Evolutionary conservation across 2,329 filamentous ascomycete genomes (phyloP).

Genomic region (Aspergillus floridensis): DNA sequence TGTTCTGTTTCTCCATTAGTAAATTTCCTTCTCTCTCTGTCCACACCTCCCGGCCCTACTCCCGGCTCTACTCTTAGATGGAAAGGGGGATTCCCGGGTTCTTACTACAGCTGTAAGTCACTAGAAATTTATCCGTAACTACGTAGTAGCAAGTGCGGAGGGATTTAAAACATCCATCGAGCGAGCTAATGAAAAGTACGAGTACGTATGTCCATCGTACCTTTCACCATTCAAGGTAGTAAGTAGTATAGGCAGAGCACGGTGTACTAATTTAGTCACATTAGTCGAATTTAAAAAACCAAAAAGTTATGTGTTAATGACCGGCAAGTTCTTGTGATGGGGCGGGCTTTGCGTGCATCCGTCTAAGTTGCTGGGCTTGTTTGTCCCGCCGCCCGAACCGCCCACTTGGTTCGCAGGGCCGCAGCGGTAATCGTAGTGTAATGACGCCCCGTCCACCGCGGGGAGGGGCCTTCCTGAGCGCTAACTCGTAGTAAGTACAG

Average conservation of each 20-base stretch:
- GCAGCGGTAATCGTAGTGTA: background rate
- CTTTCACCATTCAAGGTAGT: background rate
- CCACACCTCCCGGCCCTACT: too few species aligned
- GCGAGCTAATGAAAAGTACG: too few species aligned
- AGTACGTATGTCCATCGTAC: background rate
- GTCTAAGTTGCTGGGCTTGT: background rate
- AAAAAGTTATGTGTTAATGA: too few species aligned
- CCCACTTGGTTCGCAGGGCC: slow-evolving; percentile 8
- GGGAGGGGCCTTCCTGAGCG: too few species aligned
- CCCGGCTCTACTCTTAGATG: too few species aligned
- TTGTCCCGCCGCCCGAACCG: slow-evolving; percentile 7
- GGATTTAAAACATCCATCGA: background rate
- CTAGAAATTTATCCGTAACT: too few species aligned
- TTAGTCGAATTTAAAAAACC: too few species aligned
- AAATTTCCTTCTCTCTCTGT: too few species aligned
- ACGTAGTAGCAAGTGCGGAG: background rate
- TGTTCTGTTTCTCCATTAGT: too few species aligned
- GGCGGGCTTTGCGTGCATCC: background rate
- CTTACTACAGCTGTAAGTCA: too few species aligned
- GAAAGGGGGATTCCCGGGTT: too few species aligned
- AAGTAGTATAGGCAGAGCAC: background rate
- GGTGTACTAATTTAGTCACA: background rate
- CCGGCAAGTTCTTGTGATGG: background rate
- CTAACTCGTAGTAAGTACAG: too few species aligned
- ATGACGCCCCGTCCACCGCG: background rate